Evolutionary conservation across 495 filamentous ascomycete genomes (phyloP).

Genomic region (Podospora appendiculata): DNA sequence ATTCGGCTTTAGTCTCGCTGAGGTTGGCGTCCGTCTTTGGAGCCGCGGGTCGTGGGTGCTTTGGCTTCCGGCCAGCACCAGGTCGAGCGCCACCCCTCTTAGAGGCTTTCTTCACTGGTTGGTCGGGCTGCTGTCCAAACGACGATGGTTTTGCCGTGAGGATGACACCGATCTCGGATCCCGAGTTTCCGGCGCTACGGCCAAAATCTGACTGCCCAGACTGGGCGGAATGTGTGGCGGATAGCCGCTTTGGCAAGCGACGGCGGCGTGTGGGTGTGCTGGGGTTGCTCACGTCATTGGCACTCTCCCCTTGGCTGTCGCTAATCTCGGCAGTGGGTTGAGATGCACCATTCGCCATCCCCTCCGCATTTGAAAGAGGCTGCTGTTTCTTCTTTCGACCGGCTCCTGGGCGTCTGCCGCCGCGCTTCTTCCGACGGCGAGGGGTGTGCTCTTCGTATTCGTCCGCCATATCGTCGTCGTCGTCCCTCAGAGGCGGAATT

Average conservation of each 20-base stretch:
- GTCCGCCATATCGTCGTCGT: conserved; percentile 17
- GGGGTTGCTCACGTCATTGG: neutral
- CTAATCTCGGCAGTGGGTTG: conserved; percentile 12
- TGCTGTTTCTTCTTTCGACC: conserved; percentile 21
- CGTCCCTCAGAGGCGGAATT: neutral
- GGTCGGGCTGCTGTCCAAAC: neutral
- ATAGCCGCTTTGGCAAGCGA: neutral
- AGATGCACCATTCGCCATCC: neutral
- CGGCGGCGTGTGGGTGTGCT: conserved; percentile 10
- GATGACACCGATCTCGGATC: neutral
- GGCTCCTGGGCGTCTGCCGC: conserved; percentile 20
- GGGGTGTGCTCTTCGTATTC: conserved; percentile 6
- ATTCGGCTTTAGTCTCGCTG: neutral
- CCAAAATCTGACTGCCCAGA: neutral
- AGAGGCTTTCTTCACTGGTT: conserved; percentile 16
- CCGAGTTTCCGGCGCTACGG: neutral
- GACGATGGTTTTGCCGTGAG: neutral
- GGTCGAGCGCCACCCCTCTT: conserved; percentile 25
- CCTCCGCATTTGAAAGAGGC: neutral
- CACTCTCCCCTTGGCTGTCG: conserved; percentile 10
- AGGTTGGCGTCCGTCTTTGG: conserved; percentile 1
- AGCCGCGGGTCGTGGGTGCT: conserved; percentile 4
- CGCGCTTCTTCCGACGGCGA: conserved; percentile 15
- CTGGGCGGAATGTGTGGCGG: neutral
- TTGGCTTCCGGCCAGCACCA: conserved; percentile 25